phyloP scores from a whole-genome alignment of 495 filamentous ascomycete species.

The Penicillium paxilli region DNA sequence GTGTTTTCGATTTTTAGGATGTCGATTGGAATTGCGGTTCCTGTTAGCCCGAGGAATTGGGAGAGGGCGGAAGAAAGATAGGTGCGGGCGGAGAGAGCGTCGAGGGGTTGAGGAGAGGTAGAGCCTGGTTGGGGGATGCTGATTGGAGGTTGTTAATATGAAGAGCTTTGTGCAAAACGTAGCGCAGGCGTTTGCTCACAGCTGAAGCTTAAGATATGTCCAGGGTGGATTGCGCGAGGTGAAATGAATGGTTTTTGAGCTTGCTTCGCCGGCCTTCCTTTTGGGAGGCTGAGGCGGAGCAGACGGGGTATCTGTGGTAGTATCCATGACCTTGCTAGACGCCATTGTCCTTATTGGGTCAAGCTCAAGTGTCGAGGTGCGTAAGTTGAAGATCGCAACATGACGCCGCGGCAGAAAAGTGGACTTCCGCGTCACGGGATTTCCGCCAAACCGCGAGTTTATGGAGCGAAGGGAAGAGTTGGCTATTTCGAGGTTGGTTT shows the following conservation, averaged over 20 bases:
- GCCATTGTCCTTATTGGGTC: background rate
- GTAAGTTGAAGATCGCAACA: background rate
- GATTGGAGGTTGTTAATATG: constrained; percentile 1
- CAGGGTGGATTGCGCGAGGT: constrained; percentile 50
- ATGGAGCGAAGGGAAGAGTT: background rate
- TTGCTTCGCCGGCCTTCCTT: constrained; percentile 29
- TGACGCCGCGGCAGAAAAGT: constrained; percentile 6
- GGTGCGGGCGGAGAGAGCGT: constrained; percentile 71
- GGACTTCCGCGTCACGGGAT: constrained; percentile 29
- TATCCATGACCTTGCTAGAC: background rate
- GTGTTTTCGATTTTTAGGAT: constrained; percentile 63
- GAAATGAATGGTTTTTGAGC: constrained; percentile 30
- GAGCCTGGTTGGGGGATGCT: constrained; percentile 36
- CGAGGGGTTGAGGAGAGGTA: constrained; percentile 46
- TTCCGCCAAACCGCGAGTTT: background rate
- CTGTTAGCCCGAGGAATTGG: constrained; percentile 78
- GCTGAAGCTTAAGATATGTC: constrained; percentile 50
- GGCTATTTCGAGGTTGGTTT: background rate
- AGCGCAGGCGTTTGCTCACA: constrained; percentile 26
- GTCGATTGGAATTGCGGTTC: constrained; percentile 76
- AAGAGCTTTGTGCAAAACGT: background rate
- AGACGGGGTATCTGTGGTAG: background rate
- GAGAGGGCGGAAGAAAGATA: constrained; percentile 71
- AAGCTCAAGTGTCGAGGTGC: background rate
- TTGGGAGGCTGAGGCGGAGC: constrained; percentile 21